Evolutionary conservation across 805 yeast genomes (phyloP).

Genomic region (Candida ponderosae): DNA sequence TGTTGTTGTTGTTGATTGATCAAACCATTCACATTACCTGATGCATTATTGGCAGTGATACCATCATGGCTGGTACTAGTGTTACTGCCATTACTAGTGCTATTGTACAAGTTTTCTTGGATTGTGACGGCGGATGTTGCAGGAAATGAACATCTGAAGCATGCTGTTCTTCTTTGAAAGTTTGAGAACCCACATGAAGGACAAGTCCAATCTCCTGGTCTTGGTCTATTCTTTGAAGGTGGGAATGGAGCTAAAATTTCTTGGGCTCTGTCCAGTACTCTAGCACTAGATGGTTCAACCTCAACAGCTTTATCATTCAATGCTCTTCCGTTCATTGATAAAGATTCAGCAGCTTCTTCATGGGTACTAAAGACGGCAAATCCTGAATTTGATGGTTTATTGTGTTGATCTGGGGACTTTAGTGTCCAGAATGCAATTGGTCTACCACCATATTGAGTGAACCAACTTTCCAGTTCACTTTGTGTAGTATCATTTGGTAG

Average conservation of each 20-base stretch:
- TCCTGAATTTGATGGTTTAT: constrained; percentile 52
- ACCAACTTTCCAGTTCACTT: constrained; percentile 86
- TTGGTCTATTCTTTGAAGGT: constrained; percentile 73
- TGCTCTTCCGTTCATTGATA: constrained; percentile 72
- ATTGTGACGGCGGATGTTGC: constrained; percentile 65
- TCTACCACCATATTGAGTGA: constrained; percentile 76
- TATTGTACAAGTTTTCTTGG: constrained; percentile 38
- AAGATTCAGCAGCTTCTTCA: constrained; percentile 76
- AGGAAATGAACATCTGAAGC: constrained; percentile 89
- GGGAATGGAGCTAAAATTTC: constrained; percentile 83
- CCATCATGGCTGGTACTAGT: constrained; percentile 9
- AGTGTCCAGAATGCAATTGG: constrained; percentile 89
- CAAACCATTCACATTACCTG: constrained; percentile 4
- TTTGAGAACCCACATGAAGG: constrained; percentile 94
- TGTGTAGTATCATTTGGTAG: constrained; percentile 84
- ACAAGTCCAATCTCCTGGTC: constrained; percentile 99
- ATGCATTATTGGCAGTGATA: neutral
- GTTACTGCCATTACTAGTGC: constrained; percentile 10
- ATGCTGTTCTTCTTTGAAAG: constrained; percentile 89
- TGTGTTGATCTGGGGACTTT: constrained; percentile 46
- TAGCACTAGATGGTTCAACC: constrained; percentile 77
- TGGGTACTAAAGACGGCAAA: constrained; percentile 81
- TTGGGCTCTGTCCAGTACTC: constrained; percentile 73
- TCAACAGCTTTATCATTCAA: constrained; percentile 71
- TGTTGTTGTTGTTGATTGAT: constrained; percentile 6